Conservation (phyloP, 306 rosid genomes). For the Vachellia pachyceras region DNA sequence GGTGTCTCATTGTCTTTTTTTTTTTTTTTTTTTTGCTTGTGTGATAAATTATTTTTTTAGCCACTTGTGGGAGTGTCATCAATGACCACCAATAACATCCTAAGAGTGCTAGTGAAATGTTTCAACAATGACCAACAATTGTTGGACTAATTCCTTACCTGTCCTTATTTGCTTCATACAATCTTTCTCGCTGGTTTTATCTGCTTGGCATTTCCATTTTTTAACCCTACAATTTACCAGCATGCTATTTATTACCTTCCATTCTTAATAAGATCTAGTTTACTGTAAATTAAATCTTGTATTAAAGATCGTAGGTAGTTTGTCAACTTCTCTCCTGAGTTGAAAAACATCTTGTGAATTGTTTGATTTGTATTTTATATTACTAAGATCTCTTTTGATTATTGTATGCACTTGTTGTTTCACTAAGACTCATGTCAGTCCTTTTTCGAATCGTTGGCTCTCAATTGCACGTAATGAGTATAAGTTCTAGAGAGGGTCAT, state of each 20-base stretch:
- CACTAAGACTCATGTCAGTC: too few relatives aligned
- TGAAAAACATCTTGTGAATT: background rate
- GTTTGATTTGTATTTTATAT: background rate
- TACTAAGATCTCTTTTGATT: too few relatives aligned
- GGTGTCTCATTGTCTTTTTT: slow-evolving; percentile 2
- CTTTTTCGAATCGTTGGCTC: too few relatives aligned
- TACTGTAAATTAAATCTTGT: too few relatives aligned
- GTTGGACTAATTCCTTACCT: background rate
- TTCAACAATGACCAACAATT: slow-evolving; percentile 11
- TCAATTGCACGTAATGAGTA: too few relatives aligned
- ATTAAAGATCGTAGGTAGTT: too few relatives aligned
- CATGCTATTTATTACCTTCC: background rate
- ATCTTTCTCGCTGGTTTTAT: background rate
- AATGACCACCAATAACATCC: slow-evolving; percentile 47
- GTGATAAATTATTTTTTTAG: slow-evolving; percentile 44
- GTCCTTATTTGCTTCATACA: background rate
- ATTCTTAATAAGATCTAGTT: too few relatives aligned
- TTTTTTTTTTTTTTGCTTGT: slow-evolving; percentile 32
- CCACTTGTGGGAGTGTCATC: slow-evolving; percentile 42
- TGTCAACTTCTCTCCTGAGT: too few relatives aligned
- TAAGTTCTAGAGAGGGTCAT: too few relatives aligned
- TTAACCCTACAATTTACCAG: background rate
- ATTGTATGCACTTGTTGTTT: too few relatives aligned
- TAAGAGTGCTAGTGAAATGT: slow-evolving; percentile 27
- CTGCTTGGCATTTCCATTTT: too few relatives aligned